A percentile compares a stretch with the other conserved stretches of the same genome.
phyloP scores from a whole-genome alignment of 2,329 filamentous ascomycete species.

The Stagonosporopsis rhizophila region DNA sequence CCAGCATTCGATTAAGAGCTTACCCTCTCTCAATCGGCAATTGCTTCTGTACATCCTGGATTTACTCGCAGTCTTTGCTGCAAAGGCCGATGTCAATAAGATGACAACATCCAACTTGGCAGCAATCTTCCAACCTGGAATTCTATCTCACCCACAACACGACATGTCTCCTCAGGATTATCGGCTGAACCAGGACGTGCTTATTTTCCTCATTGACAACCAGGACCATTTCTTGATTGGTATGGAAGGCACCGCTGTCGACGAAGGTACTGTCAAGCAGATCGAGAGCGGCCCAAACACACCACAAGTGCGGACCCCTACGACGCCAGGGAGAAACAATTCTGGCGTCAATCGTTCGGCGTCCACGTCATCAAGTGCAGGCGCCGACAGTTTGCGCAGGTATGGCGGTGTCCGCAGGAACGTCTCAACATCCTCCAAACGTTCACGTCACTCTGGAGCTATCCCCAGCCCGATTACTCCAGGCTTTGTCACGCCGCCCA shows the following conservation, averaged over 20 bases:
- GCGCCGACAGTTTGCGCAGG: constrained; percentile 83
- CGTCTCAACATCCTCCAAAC: constrained; percentile 88
- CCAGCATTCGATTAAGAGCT: constrained; percentile 87
- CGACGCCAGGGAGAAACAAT: constrained; percentile 58
- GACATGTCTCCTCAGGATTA: constrained; percentile 97
- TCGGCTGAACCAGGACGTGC: constrained; percentile 90
- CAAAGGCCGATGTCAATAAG: constrained; percentile 94
- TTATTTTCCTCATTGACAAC: constrained; percentile 98
- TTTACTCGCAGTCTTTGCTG: constrained; percentile 92
- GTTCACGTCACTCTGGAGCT: constrained; percentile 77
- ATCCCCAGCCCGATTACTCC: constrained; percentile 67
- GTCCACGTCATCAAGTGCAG: constrained; percentile 73
- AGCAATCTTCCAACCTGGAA: constrained; percentile 96
- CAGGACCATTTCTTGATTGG: constrained; percentile 98
- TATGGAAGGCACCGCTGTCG: constrained; percentile 98
- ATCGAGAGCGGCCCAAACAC: constrained; percentile 71
- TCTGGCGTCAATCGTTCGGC: constrained; percentile 74
- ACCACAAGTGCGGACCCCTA: constrained; percentile 59
- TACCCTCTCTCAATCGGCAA: constrained; percentile 92
- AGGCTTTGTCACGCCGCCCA: constrained; percentile 47
- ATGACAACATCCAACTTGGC: constrained; percentile 96
- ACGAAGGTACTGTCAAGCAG: constrained; percentile 75
- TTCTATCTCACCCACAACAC: constrained; percentile 91
- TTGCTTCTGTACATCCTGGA: constrained; percentile 95
- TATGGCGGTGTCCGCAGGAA: constrained; percentile 83